phyloP scores from a whole-genome alignment of 2,329 filamentous ascomycete species.

The Fusarium illudens region DNA sequence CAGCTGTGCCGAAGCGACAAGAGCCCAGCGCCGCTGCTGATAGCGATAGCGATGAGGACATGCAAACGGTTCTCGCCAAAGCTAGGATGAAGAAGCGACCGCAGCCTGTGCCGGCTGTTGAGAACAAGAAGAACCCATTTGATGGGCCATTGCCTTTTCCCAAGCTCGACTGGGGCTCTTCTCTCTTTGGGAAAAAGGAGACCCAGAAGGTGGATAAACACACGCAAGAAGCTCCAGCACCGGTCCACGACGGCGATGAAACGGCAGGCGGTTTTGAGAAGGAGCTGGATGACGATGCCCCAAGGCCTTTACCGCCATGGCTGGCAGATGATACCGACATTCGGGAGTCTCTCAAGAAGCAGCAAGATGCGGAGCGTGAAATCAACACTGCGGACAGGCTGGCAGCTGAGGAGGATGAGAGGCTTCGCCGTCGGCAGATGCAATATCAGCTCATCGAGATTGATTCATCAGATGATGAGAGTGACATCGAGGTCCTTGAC shows the following conservation, averaged over 20 bases:
- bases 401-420: slow-evolving; percentile 64
- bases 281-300: slow-evolving; percentile 52
- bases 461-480: slow-evolving; percentile 66
- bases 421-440: slow-evolving; percentile 52
- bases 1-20: slow-evolving; percentile 59
- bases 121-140: slow-evolving; percentile 70
- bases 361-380: slow-evolving; percentile 63
- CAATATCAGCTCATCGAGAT: slow-evolving; percentile 67
- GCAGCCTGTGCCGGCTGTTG: slow-evolving; percentile 49
- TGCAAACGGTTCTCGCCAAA: slow-evolving; percentile 78
- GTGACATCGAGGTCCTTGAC: slow-evolving; percentile 67
- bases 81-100: slow-evolving; percentile 68
- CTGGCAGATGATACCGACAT: slow-evolving; percentile 72
- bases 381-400: slow-evolving; percentile 72
- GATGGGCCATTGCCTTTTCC: slow-evolving; percentile 90
- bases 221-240: slow-evolving; percentile 13
- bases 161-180: slow-evolving; percentile 76
- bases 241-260: slow-evolving; percentile 50
- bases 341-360: slow-evolving; percentile 67
- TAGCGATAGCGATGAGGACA: slow-evolving; percentile 82
- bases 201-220: slow-evolving; percentile 35
- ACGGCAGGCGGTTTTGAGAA: slow-evolving; percentile 73
- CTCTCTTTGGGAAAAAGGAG: slow-evolving; percentile 60
- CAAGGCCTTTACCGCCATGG: slow-evolving; percentile 79
- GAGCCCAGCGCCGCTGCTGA: slow-evolving; percentile 41